phyloP scores from a whole-genome alignment of 805 yeast genomes.

The Saturnispora mendoncae region DNA sequence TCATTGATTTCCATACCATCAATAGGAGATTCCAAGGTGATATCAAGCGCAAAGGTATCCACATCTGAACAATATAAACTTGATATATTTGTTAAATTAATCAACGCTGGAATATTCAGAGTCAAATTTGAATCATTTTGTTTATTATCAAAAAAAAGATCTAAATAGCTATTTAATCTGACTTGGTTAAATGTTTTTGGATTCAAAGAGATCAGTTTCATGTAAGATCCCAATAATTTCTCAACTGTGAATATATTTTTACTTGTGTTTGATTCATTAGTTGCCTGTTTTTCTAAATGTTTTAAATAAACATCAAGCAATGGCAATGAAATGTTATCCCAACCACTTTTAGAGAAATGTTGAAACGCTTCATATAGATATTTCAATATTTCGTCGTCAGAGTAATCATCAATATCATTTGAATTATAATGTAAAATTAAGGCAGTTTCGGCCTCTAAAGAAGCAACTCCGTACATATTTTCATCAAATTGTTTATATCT shows the following conservation, averaged over 20 bases:
- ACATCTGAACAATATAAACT: constrained; percentile 28
- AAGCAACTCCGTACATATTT: constrained; percentile 59
- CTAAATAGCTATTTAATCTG: background rate
- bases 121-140: background rate
- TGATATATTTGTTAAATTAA: background rate
- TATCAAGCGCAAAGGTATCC: constrained; percentile 32
- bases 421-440: constrained; percentile 45
- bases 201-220: constrained; percentile 5
- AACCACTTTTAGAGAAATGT: constrained; percentile 58
- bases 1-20: background rate
- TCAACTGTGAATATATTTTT: constrained; percentile 29
- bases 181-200: constrained; percentile 4
- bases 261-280: constrained; percentile 5
- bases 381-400: constrained; percentile 45
- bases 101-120: constrained; percentile 1
- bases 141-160: background rate
- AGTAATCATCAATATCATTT: background rate
- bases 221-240: constrained; percentile 25
- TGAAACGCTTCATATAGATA: constrained; percentile 62
- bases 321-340: constrained; percentile 64
- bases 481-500: constrained; percentile 41
- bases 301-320: constrained; percentile 58
- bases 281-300: constrained; percentile 44
- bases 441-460: constrained; percentile 73
- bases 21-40: constrained; percentile 26